Base-by-base conservation (phyloP, 768 basidiomycete species). In the Thelephora aurantiotincta region DNA sequence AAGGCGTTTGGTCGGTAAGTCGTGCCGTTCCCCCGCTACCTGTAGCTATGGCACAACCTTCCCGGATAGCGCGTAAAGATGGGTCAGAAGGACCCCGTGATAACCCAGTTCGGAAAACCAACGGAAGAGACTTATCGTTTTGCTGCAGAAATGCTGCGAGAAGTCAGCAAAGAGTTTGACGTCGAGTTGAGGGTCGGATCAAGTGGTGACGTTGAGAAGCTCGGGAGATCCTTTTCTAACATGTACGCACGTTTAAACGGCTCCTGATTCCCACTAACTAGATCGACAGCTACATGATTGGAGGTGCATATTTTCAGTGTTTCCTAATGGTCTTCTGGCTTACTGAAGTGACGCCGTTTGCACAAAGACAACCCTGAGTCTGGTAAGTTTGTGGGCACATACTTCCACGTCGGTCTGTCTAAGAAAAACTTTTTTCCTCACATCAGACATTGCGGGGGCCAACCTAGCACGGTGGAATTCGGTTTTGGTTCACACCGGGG, bases 401-500 rank as follows among this genome's bases (percentile, higher is more conserved):
- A 35, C 35, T 23, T 3, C 16, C 26, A 9, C 26, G 26, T 30
- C 26, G 9, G 26, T 9, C 9, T 30, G 9, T 4, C 26, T 30
- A 4, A 30, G 37, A 22, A 23, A 18, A 45, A 16, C 33, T 38
- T 19, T 3, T n/a, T n/a, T n/a, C n/a, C n/a, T 43, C 42, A 34
- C 43, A 9, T 7, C 53, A 71, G 89, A 91, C 60, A 89, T 94
- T 49, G 81, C 84, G 41, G 93, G 92, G 5, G 94, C 93, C 37
- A 92, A 91, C 58, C 73, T 68, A 5, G 82, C 83, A 35, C 73
- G 76, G 9, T 97, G 93, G 92, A 64, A 73, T 16, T 93, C 89
- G 0, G 66, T 94, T 44, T 72, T 98, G 12, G 87, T 99, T 14
- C 72, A 73, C 46, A 98, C 94, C 2, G 94, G 94, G 4, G 91